Conservation (phyloP, 169 alveolate genomes). For the Besnoitia besnoiti region DNA sequence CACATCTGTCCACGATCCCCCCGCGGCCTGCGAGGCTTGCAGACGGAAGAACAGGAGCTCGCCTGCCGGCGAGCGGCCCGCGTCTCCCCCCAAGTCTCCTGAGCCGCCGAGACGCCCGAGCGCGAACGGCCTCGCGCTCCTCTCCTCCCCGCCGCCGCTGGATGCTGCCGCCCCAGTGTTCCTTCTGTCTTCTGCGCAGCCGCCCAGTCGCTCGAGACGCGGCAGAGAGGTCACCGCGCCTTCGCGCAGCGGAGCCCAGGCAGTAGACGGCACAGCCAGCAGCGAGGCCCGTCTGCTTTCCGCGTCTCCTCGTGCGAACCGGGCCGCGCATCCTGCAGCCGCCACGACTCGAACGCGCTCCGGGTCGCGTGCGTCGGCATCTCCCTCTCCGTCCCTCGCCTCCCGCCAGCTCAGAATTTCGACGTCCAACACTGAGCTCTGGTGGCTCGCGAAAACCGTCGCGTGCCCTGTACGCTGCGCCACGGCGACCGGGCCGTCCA, state of each 20-base stretch:
- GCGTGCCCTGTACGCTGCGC: background rate
- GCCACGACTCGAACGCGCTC: background rate
- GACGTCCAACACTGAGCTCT: too few relatives aligned
- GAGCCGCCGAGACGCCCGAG: background rate
- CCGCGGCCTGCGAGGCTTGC: background rate
- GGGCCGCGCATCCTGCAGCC: background rate
- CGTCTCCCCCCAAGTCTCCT: background rate
- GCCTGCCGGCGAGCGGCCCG: background rate
- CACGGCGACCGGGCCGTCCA: background rate
- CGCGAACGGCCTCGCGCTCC: background rate
- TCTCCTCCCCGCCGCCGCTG: background rate
- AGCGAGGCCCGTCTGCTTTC: background rate
- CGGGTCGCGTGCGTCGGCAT: background rate
- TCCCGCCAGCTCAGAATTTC: too few relatives aligned
- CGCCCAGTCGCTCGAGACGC: background rate
- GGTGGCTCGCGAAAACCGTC: background rate
- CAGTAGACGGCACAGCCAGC: background rate
- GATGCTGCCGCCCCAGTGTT: too few relatives aligned
- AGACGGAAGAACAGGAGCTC: slow-evolving; percentile 6
- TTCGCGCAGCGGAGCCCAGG: background rate
- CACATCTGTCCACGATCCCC: background rate
- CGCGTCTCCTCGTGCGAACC: background rate
- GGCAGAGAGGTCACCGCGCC: background rate
- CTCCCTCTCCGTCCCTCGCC: background rate
- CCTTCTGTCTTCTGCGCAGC: too few relatives aligned